A percentile compares a stretch with the other conserved stretches of the same genome.
Evolutionary conservation across 805 yeast genomes (phyloP).

Genomic region (Zygoascus flipseniorum): DNA sequence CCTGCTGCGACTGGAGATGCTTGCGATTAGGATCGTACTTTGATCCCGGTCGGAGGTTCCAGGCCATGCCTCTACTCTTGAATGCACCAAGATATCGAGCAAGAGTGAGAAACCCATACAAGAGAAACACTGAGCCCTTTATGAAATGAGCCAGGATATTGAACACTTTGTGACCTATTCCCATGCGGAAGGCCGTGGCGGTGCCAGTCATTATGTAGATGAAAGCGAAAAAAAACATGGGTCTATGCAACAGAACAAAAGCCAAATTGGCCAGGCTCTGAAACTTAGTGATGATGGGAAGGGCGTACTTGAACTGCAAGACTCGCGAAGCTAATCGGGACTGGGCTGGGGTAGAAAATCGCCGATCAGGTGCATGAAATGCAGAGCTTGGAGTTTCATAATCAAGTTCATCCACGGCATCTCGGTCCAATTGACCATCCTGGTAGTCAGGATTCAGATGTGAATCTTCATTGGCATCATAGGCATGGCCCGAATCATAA

Average conservation of each 20-base stretch:
- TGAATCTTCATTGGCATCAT: not conserved
- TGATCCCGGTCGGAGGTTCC: slow-evolving; percentile 48
- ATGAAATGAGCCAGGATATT: slow-evolving; percentile 90
- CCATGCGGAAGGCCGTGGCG: slow-evolving; percentile 63
- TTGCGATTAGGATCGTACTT: not conserved
- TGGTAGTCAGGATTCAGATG: not conserved
- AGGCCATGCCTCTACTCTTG: slow-evolving; percentile 72
- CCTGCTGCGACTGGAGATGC: not conserved
- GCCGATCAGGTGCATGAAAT: not conserved
- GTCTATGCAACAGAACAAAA: slow-evolving; percentile 52
- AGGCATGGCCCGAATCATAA: slow-evolving; percentile 20
- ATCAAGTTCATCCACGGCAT: not conserved
- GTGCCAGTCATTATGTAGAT: slow-evolving; percentile 48
- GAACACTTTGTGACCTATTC: slow-evolving; percentile 59
- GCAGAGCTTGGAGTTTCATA: not conserved
- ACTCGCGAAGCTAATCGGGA: not conserved
- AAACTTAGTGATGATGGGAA: slow-evolving; percentile 17
- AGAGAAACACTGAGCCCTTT: slow-evolving; percentile 84
- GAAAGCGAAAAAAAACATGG: slow-evolving; percentile 51
- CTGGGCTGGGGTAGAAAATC: not conserved
- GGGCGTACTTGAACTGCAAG: slow-evolving; percentile 11
- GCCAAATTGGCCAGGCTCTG: slow-evolving; percentile 30
- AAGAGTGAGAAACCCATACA: slow-evolving; percentile 68
- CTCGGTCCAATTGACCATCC: not conserved
- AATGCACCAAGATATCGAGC: slow-evolving; percentile 85